Base-by-base conservation (phyloP, 495 filamentous ascomycete species). In the Podospora pseudopauciseta region DNA sequence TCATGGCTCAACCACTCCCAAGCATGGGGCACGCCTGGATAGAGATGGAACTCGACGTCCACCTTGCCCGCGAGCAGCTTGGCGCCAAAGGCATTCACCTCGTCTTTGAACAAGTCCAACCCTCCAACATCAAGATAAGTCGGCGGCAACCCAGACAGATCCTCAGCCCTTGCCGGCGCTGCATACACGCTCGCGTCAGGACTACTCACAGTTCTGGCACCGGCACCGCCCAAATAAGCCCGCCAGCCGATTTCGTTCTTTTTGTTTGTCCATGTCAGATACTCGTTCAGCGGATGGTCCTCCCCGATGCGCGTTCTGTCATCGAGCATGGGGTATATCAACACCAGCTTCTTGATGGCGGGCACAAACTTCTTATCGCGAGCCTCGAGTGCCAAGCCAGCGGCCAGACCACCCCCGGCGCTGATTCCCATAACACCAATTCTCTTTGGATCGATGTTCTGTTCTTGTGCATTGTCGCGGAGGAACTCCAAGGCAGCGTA, bases 31-130 rank as follows among this genome's bases (percentile, higher is more conserved):
- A 79, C 75, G 0, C 85, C 85, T 0, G 80, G 76, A 72, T 82
- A 86, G 34, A 86, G 72, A 71, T 85, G 83, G 26, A 86, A 73
- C 69, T 87, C 84, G 1, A 81, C 78, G 3, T 75, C 68, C 3
- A 82, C 79, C 27, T 79, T 81, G 20, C 68, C 71, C 63, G 55
- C 70, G 65, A 76, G 78, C 49, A 86, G 64, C 56, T 32, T 68
- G 9, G 68, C 67, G 18, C 79, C 84, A 72, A 77, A 85, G 7
- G 67, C 76, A 3, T 84, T 49, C 59, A 70, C 68, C 71, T 85
- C 81, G 54, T 84, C 81, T 7, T 77, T 72, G 67, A 86, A 83
- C 18, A 81, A 27, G 65, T 82, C 81, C 62, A 80, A 68, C 5
- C 67, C 65, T 4, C 81, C 79, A 11, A 77, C 72, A 27, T 81